phyloP scores from a whole-genome alignment of 2,329 filamentous ascomycete genomes.

The Paramyrothecium roridum region DNA sequence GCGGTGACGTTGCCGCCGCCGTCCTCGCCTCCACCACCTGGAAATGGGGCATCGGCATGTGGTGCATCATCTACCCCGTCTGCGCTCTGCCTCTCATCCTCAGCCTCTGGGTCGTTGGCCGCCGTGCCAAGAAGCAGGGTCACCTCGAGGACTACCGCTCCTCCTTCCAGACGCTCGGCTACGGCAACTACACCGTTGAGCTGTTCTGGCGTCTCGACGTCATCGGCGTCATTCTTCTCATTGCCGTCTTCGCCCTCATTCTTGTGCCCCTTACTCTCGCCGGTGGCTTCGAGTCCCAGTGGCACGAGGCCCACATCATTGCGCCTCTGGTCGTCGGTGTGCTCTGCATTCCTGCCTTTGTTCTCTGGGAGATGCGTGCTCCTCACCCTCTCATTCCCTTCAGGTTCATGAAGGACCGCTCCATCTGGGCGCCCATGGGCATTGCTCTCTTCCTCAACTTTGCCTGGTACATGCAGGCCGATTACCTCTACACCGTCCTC shows the following conservation, averaged over 20 bases:
- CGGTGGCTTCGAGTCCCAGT: conserved; percentile 35
- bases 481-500: conserved; percentile 63
- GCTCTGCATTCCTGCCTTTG: conserved; percentile 46
- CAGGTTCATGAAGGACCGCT: conserved; percentile 57
- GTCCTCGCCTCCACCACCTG: conserved; percentile 49
- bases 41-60: conserved; percentile 65
- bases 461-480: conserved; percentile 60
- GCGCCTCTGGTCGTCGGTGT: conserved; percentile 43
- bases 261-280: conserved; percentile 43
- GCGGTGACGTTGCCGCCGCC: conserved; percentile 50
- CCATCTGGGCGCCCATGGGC: conserved; percentile 60
- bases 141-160: conserved; percentile 35
- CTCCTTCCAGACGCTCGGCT: conserved; percentile 26
- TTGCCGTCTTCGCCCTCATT: conserved; percentile 43
- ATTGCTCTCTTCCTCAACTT: conserved; percentile 56
- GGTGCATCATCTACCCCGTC: conserved; percentile 58
- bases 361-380: conserved; percentile 44
- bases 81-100: conserved; percentile 54
- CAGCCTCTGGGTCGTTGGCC: conserved; percentile 46
- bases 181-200: conserved; percentile 28
- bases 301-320: conserved; percentile 35
- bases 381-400: conserved; percentile 58
- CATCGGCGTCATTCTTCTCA: conserved; percentile 40
- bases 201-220: conserved; percentile 46
- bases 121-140: conserved; percentile 49